Evolutionary conservation across 2,329 filamentous ascomycete genomes (phyloP), one percentile per base, ranked within the genome.

Genomic region (Hymenoscyphus fraxineus): DNA sequence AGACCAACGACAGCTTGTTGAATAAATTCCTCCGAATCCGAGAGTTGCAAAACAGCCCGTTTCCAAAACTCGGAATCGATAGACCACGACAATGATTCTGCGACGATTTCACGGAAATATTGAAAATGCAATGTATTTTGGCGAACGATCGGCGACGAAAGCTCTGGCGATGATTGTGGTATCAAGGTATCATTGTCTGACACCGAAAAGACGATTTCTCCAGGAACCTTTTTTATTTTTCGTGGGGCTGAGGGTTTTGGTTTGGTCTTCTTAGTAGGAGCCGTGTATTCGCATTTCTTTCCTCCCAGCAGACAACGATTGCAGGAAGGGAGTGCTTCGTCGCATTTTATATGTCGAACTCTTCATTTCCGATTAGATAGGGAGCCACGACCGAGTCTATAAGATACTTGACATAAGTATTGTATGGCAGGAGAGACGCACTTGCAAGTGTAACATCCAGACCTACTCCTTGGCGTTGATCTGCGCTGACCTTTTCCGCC

Each of bases 371-470:
- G 35, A 27, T 57, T 32, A 57, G 55, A 57, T 38, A 10, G 27
- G 27, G 27, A 27, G 27, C 1, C 27, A 27, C 27, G 27, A 27
- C 27, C 27, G 27, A 27, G 27, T 27, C 27, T 27, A 27, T 3
- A 57, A 57, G 55, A 31, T 27, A 15, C 22, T 16, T 32, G 55
- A 32, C 35, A 57, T 32, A 15, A 5, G 16, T 38, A 31, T 16
- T 10, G n/a, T 57, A 38, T 31, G 55, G 35, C 27, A 15, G 27
- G 13, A 57, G 16, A 38, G n/a, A 57, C 55, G n/a, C 55, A 57
- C 55, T 38, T 57, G 55, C 55, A 57, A 31, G 35, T 38, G n/a
- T 31, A 57, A 38, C 55, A 57, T n/a, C 55, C 55, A 57, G 27
- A 32, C 16, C 15, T 57, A n/a, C 55, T 57, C 55, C 55, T 31